Percentiles rank a stretch among this genome's conserved stretches.
phyloP scores from a whole-genome alignment of 352 stramenopile genomes.

The Phytophthora pisi region DNA sequence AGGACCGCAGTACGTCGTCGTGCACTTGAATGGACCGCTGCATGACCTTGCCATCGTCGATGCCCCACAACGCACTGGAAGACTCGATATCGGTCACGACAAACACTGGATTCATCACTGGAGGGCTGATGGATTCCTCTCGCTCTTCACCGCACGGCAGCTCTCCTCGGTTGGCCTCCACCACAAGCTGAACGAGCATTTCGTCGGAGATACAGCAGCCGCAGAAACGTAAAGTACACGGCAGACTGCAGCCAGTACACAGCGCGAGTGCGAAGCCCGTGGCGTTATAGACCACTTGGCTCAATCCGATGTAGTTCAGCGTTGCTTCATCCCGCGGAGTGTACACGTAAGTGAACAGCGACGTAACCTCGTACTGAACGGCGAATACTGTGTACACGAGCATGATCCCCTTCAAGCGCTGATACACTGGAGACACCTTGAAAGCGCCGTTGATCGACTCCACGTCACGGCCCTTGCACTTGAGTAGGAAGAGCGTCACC shows the following conservation, averaged over 20 bases:
- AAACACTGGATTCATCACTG: constrained; percentile 55
- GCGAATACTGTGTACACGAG: constrained; percentile 52
- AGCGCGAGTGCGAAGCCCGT: constrained; percentile 44
- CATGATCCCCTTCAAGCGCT: constrained; percentile 65
- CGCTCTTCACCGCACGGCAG: constrained; percentile 9
- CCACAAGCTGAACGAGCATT: constrained; percentile 46
- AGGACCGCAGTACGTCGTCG: constrained; percentile 46
- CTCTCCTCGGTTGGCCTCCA: constrained; percentile 38
- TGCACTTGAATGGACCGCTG: constrained; percentile 50
- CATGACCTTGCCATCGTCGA: constrained; percentile 53
- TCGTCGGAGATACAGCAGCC: constrained; percentile 53
- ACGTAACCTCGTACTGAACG: constrained; percentile 55
- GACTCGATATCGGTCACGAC: constrained; percentile 74
- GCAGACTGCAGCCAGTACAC: constrained; percentile 56
- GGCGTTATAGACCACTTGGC: constrained; percentile 47
- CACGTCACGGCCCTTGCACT: constrained; percentile 52
- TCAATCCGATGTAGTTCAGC: constrained; percentile 46
- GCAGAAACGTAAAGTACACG: constrained; percentile 52
- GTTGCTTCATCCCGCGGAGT: constrained; percentile 27
- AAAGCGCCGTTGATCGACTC: constrained; percentile 62
- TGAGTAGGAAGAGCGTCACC: constrained; percentile 42
- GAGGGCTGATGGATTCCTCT: constrained; percentile 19
- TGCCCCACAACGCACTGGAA: constrained; percentile 63
- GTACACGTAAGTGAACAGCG: constrained; percentile 49
- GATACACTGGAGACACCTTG: constrained; percentile 59